These are phyloP conservation scores for Zygosaccharomyces sapae DNA, from an alignment of 1,139 yeast genomes.

Conservation along the genomic window DNA sequence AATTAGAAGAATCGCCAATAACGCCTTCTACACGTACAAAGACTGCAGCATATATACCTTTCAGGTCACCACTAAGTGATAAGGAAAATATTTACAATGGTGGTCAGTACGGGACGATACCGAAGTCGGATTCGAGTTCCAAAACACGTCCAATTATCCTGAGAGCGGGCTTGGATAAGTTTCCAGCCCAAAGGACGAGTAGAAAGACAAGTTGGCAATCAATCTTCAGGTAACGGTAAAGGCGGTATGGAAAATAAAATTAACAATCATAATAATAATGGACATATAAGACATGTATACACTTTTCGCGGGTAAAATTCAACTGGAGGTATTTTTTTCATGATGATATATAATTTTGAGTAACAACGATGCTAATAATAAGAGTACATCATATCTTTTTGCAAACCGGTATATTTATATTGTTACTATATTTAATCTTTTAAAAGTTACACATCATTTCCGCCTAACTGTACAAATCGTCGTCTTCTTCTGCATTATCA, in stretches of 20 bases:
- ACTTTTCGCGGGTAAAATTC: conserved; percentile 2
- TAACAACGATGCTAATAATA: no score
- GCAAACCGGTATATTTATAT: conserved; percentile 2
- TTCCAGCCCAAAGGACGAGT: conserved; percentile 8
- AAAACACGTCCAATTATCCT: conserved; percentile 22
- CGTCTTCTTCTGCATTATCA: conserved; percentile 71
- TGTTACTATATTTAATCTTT: background rate
- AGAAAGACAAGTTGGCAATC: conserved; percentile 19
- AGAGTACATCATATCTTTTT: background rate
- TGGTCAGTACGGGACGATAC: conserved; percentile 4
- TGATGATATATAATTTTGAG: background rate
- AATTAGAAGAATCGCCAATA: conserved; percentile 8
- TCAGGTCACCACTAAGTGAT: conserved; percentile 12
- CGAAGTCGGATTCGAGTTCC: conserved; percentile 7
- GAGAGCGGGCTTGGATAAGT: conserved; percentile 17
- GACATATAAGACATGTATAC: background rate
- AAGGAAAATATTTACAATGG: conserved; percentile 11
- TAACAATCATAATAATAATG: no score
- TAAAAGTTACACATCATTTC: conserved; percentile 8
- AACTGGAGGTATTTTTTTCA: conserved; percentile 2
- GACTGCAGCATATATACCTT: conserved; percentile 8
- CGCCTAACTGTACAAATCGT: conserved; percentile 77
- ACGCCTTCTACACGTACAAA: conserved; percentile 1
- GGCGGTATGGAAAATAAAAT: background rate
- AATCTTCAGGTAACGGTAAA: conserved; percentile 9